phyloP scores from a whole-genome alignment of 176 grass and related monocot genomes.

The Raddia distichophylla region DNA sequence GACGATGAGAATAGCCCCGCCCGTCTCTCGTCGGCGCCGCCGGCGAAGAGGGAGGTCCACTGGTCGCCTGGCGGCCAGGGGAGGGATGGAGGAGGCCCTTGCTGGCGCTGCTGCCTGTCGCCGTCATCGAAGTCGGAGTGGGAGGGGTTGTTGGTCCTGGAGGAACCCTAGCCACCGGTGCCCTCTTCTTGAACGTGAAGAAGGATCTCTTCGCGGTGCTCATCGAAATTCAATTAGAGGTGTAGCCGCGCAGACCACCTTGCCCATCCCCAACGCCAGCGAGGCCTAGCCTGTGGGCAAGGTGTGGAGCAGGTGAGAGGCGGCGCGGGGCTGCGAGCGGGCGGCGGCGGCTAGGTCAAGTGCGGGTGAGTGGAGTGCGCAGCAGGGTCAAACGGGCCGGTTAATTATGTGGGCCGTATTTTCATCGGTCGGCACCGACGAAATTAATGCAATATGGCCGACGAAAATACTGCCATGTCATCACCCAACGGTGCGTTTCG shows the following conservation, averaged over 20 bases:
- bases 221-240: conserved; percentile 23
- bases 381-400: too few relatives aligned
- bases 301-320: too few relatives aligned
- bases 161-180: neutral
- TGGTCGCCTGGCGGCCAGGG: conserved; percentile 12
- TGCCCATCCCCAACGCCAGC: conserved; percentile 6
- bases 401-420: too few relatives aligned
- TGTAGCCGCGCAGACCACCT: conserved; percentile 57
- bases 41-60: conserved; percentile 4
- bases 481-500: too few relatives aligned
- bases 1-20: neutral
- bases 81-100: conserved; percentile 51
- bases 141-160: conserved; percentile 40
- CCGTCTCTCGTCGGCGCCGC: neutral
- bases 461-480: too few relatives aligned
- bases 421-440: too few relatives aligned
- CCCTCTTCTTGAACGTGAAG: conserved; percentile 41
- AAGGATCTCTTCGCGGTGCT: conserved; percentile 36
- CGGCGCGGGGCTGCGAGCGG: too few relatives aligned
- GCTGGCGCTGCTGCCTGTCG: conserved; percentile 10
- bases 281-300: neutral
- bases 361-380: too few relatives aligned
- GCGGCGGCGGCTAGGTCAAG: too few relatives aligned
- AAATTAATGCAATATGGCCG: too few relatives aligned
- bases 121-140: conserved; percentile 59